Conservation (phyloP, 495 filamentous ascomycete species). For the Aspergillus panamensis region DNA sequence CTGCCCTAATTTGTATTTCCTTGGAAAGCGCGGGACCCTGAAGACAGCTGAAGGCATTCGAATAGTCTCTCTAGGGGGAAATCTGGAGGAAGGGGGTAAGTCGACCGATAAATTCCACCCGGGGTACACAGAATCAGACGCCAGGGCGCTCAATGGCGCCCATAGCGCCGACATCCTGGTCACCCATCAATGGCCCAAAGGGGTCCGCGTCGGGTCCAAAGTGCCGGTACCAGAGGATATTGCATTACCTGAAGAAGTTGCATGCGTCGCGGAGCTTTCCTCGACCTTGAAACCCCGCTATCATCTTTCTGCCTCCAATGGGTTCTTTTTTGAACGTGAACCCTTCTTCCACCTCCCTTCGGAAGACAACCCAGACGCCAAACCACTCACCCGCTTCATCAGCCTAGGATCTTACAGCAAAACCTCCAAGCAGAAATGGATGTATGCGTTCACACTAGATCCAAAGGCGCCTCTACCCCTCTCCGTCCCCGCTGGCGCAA, state of each 20-base stretch:
- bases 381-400: constrained; percentile 77
- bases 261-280: constrained; percentile 70
- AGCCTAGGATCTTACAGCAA: constrained; percentile 78
- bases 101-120: constrained; percentile 64
- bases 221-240: constrained; percentile 45
- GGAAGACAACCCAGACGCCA: constrained; percentile 48
- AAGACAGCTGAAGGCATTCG: constrained; percentile 88
- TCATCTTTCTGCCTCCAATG: constrained; percentile 70
- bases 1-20: constrained; percentile 80
- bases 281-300: constrained; percentile 77
- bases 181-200: constrained; percentile 79
- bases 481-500: constrained; percentile 62
- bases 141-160: constrained; percentile 65
- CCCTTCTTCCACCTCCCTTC: constrained; percentile 76
- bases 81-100: constrained; percentile 51
- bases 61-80: constrained; percentile 77
- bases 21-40: constrained; percentile 77
- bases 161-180: constrained; percentile 80
- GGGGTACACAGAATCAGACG: constrained; percentile 72
- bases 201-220: constrained; percentile 60
- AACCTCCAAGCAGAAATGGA: constrained; percentile 68
- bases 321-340: constrained; percentile 81
- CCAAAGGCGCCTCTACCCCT: constrained; percentile 54
- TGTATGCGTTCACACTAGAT: constrained; percentile 84
- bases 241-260: constrained; percentile 41